Evolutionary conservation across 2,329 filamentous ascomycete genomes (phyloP), one percentile per base, ranked within the genome.

Genomic region (Beauveria sp.): DNA sequence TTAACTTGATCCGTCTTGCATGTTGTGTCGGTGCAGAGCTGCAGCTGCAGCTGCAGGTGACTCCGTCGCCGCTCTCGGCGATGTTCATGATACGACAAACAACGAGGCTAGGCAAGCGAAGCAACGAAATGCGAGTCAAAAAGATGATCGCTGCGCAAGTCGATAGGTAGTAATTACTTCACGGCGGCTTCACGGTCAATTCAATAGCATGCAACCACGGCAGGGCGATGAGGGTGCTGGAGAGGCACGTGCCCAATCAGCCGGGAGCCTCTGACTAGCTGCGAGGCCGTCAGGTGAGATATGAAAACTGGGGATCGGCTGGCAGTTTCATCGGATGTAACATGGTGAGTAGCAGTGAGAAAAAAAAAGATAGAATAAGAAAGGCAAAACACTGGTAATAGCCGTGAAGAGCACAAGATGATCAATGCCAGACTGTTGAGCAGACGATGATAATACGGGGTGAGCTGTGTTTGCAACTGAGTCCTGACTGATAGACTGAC

Each of bases 241-340:
- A 34, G 42, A 42, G 55, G 55, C 55, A 58, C 55, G 55, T 58
- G 55, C 55, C 55, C 55, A 42, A 9, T 3, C 14, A 16, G 38
- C 34, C 55, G 3, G 31, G 55, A 38, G 31, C 45, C 55, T 58
- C 31, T 50, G 45, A 58, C 55, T 18, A 58, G 20, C 22, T 8
- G 51, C 10, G 43, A 57, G 24, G 40, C 53, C 53, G 40, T 58
- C 45, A 58, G 55, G 55, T 58, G 55, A 50, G 55, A 40, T 16
- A 22, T 31, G 3, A 49, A n/a, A 58, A 20, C 43, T 49, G 43
- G 43, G 45, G 45, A 50, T 49, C n/a, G 40, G n/a, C 9, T 43
- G n/a, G 16, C n/a, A 14, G 16, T 55, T 45, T n/a, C 40, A 46
- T 56, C 26, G 40, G n/a, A 12, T 56, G 42, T 28, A 20, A 46